Base-by-base conservation (phyloP, 345 rosid species). In the Salix purpurea region DNA sequence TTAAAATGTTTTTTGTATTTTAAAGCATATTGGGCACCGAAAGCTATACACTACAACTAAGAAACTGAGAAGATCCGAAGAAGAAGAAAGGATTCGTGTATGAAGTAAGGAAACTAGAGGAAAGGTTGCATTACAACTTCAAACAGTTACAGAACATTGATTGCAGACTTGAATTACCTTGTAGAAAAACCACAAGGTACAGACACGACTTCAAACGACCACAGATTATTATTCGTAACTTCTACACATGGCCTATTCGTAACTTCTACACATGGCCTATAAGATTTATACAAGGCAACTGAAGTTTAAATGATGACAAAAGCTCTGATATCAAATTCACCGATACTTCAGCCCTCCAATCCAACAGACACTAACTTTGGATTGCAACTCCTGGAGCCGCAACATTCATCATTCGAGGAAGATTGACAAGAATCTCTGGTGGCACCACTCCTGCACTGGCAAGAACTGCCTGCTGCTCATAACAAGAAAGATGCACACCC, bases 401-500 rank as follows among this genome's bases (percentile, higher is more conserved):
- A 8, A 75, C 79, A 69, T 88, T 90, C 84, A 76, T 79, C 83
- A 88, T 85, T 74, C 82, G 68, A 0, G 90, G 93, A 8, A 88
- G 32, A 46, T 73, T 64, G 8, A 79, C 85, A 9, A 87, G 84
- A 13, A 83, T 79, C 71, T 87, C 85, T 4, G 87, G 79, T 13
- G 88, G 79, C 62, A 73, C 71, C 70, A 69, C 78, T 66, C 80
- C 77, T 5, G 75, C 82, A 26, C 18, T 60, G 21, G 82, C 78
- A 7, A 81, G 40, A 68, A 76, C 72, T 76, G 34, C 82, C 72
- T 83, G 84, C 21, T 69, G 56, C 0, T 84, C 89, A 54, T 93
- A 96, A 48, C 91, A 91, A 7, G 94, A 91, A 62, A 90, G 84
- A 78, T 95, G 97, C 52, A 95, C 97, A 68, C 97, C 99, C 4